A percentile compares a stretch with the other conserved stretches of the same genome.
Evolutionary conservation across 2,329 filamentous ascomycete genomes (phyloP).

Genomic region (Clonostachys byssicola): DNA sequence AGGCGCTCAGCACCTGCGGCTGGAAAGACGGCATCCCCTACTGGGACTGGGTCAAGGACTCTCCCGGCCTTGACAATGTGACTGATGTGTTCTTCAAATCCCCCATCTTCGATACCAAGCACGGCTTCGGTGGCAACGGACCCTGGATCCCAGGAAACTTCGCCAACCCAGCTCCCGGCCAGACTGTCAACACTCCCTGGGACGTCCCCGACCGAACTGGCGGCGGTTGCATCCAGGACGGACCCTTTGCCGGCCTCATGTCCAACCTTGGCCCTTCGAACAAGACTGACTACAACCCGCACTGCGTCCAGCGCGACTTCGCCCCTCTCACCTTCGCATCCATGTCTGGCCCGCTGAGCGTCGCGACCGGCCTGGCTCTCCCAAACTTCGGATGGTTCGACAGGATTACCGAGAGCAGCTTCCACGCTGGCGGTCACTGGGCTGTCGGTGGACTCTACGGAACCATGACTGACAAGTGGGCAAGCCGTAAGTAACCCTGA

Average conservation of each 20-base stretch:
- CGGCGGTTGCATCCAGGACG: conserved; percentile 1
- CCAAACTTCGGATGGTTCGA: no score
- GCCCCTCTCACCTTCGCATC: no score
- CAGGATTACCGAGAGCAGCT: neutral
- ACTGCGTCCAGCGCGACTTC: conserved; percentile 5
- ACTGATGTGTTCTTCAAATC: neutral
- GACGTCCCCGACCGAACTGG: neutral
- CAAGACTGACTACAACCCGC: conserved; percentile 6
- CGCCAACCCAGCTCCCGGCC: neutral
- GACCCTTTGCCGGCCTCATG: conserved; percentile 1
- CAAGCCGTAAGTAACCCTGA: neutral
- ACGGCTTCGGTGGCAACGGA: conserved; percentile 7
- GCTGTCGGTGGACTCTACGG: conserved; percentile 5
- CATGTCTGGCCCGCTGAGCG: no score
- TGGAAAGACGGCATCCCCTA: conserved; percentile 21
- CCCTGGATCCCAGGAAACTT: neutral
- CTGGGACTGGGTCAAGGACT: conserved; percentile 1
- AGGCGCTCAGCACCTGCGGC: conserved; percentile 18
- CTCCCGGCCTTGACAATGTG: conserved; percentile 4
- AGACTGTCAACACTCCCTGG: neutral
- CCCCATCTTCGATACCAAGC: conserved; percentile 4
- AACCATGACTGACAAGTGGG: conserved; percentile 3
- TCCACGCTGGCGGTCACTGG: conserved; percentile 4
- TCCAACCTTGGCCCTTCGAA: conserved; percentile 3
- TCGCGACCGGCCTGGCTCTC: no score